These are phyloP conservation scores for Triticum dicoccoides DNA, from an alignment of 176 grass and related monocot species.

Conservation along the genomic window DNA sequence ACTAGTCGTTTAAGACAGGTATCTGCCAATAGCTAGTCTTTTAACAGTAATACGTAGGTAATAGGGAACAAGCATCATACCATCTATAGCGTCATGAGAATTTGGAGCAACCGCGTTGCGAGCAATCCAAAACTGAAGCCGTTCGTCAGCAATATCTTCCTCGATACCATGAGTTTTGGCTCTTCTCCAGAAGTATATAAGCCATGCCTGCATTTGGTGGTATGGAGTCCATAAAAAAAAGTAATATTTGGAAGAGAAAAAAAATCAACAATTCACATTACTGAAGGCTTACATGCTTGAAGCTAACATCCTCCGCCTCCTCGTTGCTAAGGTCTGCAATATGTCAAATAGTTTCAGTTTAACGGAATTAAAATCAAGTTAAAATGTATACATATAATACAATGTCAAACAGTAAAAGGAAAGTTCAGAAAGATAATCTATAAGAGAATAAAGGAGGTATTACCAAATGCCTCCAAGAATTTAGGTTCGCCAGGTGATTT, in stretches of 20 bases:
- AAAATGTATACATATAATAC: conserved; percentile 15
- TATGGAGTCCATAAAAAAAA: conserved; percentile 3
- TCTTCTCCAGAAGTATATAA: conserved; percentile 95
- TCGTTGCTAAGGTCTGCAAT: conserved; percentile 83
- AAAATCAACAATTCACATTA: conserved; percentile 21
- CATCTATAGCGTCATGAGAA: conserved; percentile 96
- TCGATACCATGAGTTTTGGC: conserved; percentile 91
- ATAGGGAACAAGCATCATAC: conserved; percentile 43
- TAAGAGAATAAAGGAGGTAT: conserved; percentile 4
- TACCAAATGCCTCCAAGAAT: conserved; percentile 96
- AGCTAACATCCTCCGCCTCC: conserved; percentile 89
- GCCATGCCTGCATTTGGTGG: conserved; percentile 65
- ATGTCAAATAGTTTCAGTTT: conserved; percentile 34
- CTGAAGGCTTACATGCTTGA: conserved; percentile 76
- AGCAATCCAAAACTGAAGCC: conserved; percentile 92
- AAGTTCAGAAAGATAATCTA: conserved; percentile 8
- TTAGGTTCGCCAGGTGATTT: conserved; percentile 95
- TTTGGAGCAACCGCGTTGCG: conserved; percentile 66
- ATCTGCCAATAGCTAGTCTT: background rate
- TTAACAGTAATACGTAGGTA: background rate
- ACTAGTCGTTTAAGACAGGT: background rate
- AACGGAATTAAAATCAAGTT: background rate
- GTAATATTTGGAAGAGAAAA: background rate
- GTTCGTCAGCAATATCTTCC: conserved; percentile 92
- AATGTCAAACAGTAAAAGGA: background rate